Conservation (phyloP, 83 land plant species). For the Picea abies region DNA sequence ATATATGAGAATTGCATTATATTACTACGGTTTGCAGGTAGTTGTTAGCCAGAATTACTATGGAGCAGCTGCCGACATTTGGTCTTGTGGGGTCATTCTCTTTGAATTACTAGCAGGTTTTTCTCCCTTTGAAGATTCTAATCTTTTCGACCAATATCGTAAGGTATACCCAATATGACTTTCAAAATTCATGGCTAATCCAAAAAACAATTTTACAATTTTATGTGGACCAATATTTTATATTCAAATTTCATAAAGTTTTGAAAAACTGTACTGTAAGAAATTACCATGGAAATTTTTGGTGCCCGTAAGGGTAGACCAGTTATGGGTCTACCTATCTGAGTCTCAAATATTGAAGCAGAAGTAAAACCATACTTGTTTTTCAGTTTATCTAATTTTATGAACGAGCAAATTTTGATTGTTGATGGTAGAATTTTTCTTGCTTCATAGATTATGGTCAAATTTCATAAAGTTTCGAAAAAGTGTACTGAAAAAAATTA, state of each 20-base stretch:
- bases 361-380: too few species aligned
- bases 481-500: too few species aligned
- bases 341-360: too few species aligned
- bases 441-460: background rate
- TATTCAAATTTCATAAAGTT: background rate
- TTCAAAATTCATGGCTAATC: background rate
- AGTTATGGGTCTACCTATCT: too few species aligned
- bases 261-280: too few species aligned
- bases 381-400: too few species aligned
- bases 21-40: conserved; percentile 33
- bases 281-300: too few species aligned
- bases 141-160: conserved; percentile 29
- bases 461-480: background rate
- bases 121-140: conserved; percentile 47
- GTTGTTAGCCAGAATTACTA: conserved; percentile 30
- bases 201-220: background rate
- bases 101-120: conserved; percentile 51
- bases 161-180: conserved; percentile 31
- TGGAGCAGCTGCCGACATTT: conserved; percentile 53
- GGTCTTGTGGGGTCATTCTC: conserved; percentile 64
- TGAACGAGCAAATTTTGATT: background rate
- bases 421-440: background rate
- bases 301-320: too few species aligned
- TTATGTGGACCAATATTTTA: background rate
- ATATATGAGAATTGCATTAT: too few species aligned